A percentile compares a stretch with the other conserved stretches of the same genome.
Evolutionary conservation across 2,329 filamentous ascomycete genomes (phyloP).

Genomic region (Fusarium concolor): DNA sequence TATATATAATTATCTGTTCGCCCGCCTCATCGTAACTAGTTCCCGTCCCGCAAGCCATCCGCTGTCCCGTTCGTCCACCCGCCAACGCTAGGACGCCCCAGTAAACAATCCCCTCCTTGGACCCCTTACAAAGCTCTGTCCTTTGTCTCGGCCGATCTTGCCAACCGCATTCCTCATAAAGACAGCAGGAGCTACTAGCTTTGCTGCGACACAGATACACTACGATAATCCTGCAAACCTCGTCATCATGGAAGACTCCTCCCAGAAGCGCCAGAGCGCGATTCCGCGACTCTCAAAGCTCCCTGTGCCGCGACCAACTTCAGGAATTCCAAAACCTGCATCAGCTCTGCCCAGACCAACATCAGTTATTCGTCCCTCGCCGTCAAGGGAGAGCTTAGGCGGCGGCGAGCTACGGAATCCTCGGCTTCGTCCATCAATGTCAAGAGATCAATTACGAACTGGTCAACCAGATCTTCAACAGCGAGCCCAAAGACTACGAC

Average conservation of each 20-base stretch:
- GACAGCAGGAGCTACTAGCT: not conserved
- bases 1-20: not conserved
- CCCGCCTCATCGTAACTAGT: constrained; percentile 24
- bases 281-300: constrained; percentile 56
- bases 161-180: constrained; percentile 26
- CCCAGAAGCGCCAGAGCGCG: constrained; percentile 52
- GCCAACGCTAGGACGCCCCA: constrained; percentile 43
- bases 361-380: constrained; percentile 45
- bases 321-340: constrained; percentile 49
- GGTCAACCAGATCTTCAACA: constrained; percentile 44
- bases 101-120: constrained; percentile 12
- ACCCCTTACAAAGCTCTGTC: constrained; percentile 28
- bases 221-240: not conserved
- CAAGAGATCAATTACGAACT: constrained; percentile 54
- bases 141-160: constrained; percentile 3
- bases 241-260: constrained; percentile 48
- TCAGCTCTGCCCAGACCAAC: constrained; percentile 43
- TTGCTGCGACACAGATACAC: not conserved
- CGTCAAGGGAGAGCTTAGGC: constrained; percentile 47
- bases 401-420: constrained; percentile 54
- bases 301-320: constrained; percentile 51
- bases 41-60: constrained; percentile 42
- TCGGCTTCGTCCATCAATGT: constrained; percentile 55
- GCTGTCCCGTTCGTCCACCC: constrained; percentile 41
- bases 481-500: constrained; percentile 55